Evolutionary conservation across 2,329 filamentous ascomycete genomes (phyloP).

Genomic region (Penicillium sp.): DNA sequence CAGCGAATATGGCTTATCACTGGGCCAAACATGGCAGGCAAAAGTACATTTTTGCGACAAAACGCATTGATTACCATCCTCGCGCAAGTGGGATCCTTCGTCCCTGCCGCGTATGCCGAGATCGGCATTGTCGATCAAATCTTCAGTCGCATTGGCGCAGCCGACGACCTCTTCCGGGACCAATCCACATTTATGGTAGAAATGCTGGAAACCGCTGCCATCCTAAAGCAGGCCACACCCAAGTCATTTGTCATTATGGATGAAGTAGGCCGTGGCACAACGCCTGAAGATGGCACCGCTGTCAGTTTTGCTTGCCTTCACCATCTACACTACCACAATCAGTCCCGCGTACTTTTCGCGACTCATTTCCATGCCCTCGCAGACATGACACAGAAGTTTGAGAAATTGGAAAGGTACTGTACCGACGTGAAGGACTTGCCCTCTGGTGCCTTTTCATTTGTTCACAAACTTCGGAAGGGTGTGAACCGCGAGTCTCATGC

Average conservation of each 20-base stretch:
- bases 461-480: slow-evolving; percentile 77
- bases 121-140: slow-evolving; percentile 94
- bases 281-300: slow-evolving; percentile 85
- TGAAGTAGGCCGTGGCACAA: slow-evolving; percentile 92
- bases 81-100: slow-evolving; percentile 88
- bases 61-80: slow-evolving; percentile 93
- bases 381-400: slow-evolving; percentile 67
- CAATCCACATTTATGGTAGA: slow-evolving; percentile 99
- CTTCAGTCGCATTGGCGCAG: slow-evolving; percentile 89
- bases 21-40: slow-evolving; percentile 97
- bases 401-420: slow-evolving; percentile 73
- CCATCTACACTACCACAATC: slow-evolving; percentile 76
- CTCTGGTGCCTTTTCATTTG: slow-evolving; percentile 73
- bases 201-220: slow-evolving; percentile 94
- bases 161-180: slow-evolving; percentile 90
- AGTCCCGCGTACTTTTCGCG: slow-evolving; percentile 81
- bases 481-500: slow-evolving; percentile 88
- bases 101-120: slow-evolving; percentile 82
- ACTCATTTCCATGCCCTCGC: slow-evolving; percentile 90
- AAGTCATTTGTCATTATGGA: slow-evolving; percentile 97
- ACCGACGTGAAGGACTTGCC: slow-evolving; percentile 81
- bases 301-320: slow-evolving; percentile 86
- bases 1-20: slow-evolving; percentile 70
- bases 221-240: slow-evolving; percentile 79
- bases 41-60: slow-evolving; percentile 92